Evolutionary conservation across 441 rosid genomes (phyloP), one percentile per base, ranked within the genome.

Genomic region (Hypseocharis bilobata): DNA sequence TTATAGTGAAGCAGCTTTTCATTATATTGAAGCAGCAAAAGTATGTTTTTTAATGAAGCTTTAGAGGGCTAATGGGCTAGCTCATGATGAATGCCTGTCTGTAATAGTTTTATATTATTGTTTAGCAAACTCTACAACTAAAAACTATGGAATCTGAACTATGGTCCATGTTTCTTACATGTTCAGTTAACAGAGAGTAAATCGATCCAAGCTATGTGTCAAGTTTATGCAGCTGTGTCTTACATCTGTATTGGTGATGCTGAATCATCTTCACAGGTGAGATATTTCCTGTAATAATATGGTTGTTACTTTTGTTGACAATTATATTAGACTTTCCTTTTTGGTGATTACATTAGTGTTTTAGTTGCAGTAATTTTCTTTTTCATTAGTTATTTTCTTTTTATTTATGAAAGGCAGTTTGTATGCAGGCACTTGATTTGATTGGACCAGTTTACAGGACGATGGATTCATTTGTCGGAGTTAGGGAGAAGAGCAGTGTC

Each of bases 1-100:
- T 78, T 86, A 90, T 65, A 74, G 72, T 73, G 98, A 90, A 81
- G 97, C 98, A 60, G 87, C 89, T 74, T 92, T 87, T 82, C 98
- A 92, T 80, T 90, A 76, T 75, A 73, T 87, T 17, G 96, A 86
- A 82, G 98, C 91, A 28, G 86, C 92, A 66, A 90, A 90, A 87
- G 98, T 89, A 70, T 65, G 55, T 20, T 67, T 0, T 63, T 69
- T 49, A 52, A 54, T 62, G 30, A 30, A 36, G 3, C 42, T 17
- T 47, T 64, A 4, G 25, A 4, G 6, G 27, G 27, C 0, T 25
- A 22, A 28, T 42, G 14, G 45, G 47, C 22, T 64, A 30, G 16
- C n/a, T n/a, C n/a, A n/a, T n/a, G n/a, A n/a, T n/a, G n/a, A n/a
- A n/a, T n/a, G 42, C 40, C 13, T 28, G 40, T 17, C 0, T 20